Percentiles rank a stretch among this genome's conserved stretches.
These are phyloP conservation scores for Mycena sanguinolenta DNA, from an alignment of 768 basidiomycete genomes.

Conservation along the genomic window DNA sequence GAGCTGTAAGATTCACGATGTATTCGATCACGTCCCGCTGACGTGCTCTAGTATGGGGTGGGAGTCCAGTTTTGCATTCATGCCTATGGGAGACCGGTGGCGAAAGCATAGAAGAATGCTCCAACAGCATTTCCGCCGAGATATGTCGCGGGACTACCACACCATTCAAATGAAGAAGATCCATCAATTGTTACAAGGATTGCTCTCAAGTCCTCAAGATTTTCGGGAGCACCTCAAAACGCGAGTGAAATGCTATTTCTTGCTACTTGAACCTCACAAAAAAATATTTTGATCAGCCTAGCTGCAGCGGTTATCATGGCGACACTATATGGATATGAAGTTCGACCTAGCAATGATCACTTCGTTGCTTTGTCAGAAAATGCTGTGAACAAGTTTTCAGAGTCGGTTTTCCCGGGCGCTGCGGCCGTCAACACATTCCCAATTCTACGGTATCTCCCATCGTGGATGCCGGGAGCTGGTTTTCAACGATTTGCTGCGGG, in stretches of 20 bases:
- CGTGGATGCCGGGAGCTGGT: constrained; percentile 47
- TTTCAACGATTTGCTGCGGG: constrained; percentile 42
- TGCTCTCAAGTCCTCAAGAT: constrained; percentile 35
- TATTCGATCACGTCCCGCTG: neutral
- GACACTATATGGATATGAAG: constrained; percentile 44
- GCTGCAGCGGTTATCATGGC: constrained; percentile 14
- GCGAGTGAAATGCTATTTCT: neutral
- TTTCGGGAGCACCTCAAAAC: constrained; percentile 29
- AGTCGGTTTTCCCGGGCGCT: constrained; percentile 40
- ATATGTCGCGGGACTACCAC: constrained; percentile 35
- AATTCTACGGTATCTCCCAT: constrained; percentile 43
- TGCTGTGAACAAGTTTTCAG: constrained; percentile 27
- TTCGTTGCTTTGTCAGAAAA: constrained; percentile 41
- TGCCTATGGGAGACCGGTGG: constrained; percentile 49
- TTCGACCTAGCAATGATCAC: constrained; percentile 41
- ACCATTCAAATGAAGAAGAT: constrained; percentile 43
- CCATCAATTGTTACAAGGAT: constrained; percentile 34
- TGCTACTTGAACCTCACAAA: neutral
- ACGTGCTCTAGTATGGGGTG: constrained; percentile 45
- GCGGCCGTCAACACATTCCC: constrained; percentile 48
- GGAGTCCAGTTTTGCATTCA: constrained; percentile 46
- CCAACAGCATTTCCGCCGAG: constrained; percentile 45
- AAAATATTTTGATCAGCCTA: neutral
- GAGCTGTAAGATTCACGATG: constrained; percentile 30
- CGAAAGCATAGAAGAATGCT: constrained; percentile 44